A percentile compares a stretch with the other conserved stretches of the same genome.
These are phyloP conservation scores for Talaromyces sp. DNA, from an alignment of 2,329 filamentous ascomycete genomes.

Conservation along the genomic window DNA sequence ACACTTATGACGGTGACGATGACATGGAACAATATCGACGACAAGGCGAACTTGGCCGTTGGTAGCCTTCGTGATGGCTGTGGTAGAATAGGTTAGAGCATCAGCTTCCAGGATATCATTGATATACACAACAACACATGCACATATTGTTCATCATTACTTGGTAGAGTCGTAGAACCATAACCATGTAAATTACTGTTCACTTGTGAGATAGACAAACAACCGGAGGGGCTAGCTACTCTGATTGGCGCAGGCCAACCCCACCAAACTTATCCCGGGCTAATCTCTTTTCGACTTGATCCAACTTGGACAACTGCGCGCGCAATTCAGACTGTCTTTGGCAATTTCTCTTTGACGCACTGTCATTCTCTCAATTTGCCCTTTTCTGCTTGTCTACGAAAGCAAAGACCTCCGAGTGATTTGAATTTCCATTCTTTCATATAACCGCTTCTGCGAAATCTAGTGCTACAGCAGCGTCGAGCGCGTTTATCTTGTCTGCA, in stretches of 20 bases:
- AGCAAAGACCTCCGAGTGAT: neutral
- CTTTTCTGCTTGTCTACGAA: neutral
- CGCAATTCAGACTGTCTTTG: neutral
- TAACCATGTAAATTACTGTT: no score
- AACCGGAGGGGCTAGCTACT: neutral
- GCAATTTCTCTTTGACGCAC: neutral
- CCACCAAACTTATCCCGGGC: neutral
- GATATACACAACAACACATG: conserved; percentile 16
- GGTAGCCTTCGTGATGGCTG: conserved; percentile 13
- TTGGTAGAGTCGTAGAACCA: neutral
- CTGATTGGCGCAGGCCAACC: conserved; percentile 1
- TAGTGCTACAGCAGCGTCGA: neutral
- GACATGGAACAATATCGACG: conserved; percentile 1
- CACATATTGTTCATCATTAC: neutral
- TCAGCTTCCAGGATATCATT: conserved; percentile 15
- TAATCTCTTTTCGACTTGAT: conserved; percentile 8
- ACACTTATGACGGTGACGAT: conserved; percentile 9
- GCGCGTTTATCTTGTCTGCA: neutral
- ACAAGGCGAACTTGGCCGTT: conserved; percentile 4
- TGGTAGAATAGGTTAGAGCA: conserved; percentile 18
- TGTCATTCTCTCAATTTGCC: neutral
- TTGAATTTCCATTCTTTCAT: neutral
- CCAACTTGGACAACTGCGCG: conserved; percentile 5
- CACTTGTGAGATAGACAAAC: neutral
- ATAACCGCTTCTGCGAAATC: neutral